phyloP scores from a whole-genome alignment of 305 asterid species.

The Fraxinus ornus region DNA sequence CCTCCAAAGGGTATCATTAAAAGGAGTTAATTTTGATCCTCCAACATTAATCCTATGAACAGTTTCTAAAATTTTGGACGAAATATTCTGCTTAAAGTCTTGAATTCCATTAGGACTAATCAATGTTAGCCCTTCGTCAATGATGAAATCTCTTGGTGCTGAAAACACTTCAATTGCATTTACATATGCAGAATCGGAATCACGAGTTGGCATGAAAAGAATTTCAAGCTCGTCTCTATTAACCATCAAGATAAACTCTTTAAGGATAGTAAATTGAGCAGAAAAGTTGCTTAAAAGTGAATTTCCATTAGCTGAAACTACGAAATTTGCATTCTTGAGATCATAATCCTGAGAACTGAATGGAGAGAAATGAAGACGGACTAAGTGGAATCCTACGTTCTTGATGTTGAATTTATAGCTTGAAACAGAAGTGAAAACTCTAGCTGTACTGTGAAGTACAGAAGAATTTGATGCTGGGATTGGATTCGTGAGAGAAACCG shows the following conservation, averaged over 20 bases:
- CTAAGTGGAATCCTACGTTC: conserved; percentile 62
- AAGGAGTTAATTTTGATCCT: conserved; percentile 67
- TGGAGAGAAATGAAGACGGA: conserved; percentile 83
- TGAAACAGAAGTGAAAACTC: conserved; percentile 59
- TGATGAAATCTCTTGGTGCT: conserved; percentile 61
- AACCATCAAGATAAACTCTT: conserved; percentile 63
- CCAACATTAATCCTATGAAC: conserved; percentile 90
- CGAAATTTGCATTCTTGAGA: conserved; percentile 45
- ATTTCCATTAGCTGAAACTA: conserved; percentile 63
- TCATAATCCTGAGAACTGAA: conserved; percentile 44
- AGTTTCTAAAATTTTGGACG: conserved; percentile 62
- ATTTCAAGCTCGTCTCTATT: conserved; percentile 54
- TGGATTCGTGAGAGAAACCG: conserved; percentile 45
- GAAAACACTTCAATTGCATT: conserved; percentile 86
- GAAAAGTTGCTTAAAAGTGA: conserved; percentile 43
- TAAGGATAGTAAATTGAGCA: conserved; percentile 32
- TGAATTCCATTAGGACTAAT: conserved; percentile 47
- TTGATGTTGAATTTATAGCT: conserved; percentile 50
- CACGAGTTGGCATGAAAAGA: conserved; percentile 44
- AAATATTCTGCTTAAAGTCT: conserved; percentile 65
- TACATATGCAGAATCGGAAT: conserved; percentile 54
- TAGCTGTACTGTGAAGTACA: conserved; percentile 55
- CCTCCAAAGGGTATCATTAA: conserved; percentile 91
- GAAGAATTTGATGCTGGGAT: conserved; percentile 42
- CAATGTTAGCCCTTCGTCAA: conserved; percentile 49